Percentiles rank a stretch among this genome's conserved stretches.
These are phyloP conservation scores for Tricholoma terreum DNA, from an alignment of 768 basidiomycete genomes.

Conservation along the genomic window DNA sequence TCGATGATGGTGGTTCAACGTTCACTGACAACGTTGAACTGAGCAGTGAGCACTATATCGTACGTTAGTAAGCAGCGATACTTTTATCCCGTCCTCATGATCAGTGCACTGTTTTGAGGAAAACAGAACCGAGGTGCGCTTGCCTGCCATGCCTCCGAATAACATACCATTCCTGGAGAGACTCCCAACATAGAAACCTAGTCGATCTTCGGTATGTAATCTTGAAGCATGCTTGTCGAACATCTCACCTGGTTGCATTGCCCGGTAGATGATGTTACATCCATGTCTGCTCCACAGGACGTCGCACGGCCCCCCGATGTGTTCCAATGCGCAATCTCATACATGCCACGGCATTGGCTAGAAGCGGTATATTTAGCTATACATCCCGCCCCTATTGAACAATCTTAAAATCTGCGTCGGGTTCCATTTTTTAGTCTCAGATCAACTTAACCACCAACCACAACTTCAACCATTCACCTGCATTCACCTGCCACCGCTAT, in stretches of 20 bases:
- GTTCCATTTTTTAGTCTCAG: background rate
- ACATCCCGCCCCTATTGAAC: too few species aligned
- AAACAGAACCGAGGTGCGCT: slow-evolving; percentile 52
- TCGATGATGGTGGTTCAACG: too few species aligned
- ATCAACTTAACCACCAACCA: background rate
- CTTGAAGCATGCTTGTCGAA: background rate
- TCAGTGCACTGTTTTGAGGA: slow-evolving; percentile 77
- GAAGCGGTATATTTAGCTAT: slow-evolving; percentile 11
- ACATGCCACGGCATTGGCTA: slow-evolving; percentile 53
- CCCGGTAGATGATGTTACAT: slow-evolving; percentile 55
- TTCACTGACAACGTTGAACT: too few species aligned
- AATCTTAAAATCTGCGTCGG: too few species aligned
- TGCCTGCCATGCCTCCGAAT: slow-evolving; percentile 35
- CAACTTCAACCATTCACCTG: background rate
- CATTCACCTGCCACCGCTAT: background rate
- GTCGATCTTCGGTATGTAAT: slow-evolving; percentile 53
- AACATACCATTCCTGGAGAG: slow-evolving; percentile 61
- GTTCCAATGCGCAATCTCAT: slow-evolving; percentile 70
- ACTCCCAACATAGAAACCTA: slow-evolving; percentile 72
- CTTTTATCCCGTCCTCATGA: too few species aligned
- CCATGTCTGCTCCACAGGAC: slow-evolving; percentile 66
- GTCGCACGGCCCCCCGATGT: slow-evolving; percentile 62
- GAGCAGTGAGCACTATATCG: too few species aligned
- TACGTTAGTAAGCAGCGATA: too few species aligned
- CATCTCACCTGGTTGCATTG: background rate